These are phyloP conservation scores for Alternaria triticimaculans DNA, from an alignment of 2,329 filamentous ascomycete species.

Conservation along the genomic window DNA sequence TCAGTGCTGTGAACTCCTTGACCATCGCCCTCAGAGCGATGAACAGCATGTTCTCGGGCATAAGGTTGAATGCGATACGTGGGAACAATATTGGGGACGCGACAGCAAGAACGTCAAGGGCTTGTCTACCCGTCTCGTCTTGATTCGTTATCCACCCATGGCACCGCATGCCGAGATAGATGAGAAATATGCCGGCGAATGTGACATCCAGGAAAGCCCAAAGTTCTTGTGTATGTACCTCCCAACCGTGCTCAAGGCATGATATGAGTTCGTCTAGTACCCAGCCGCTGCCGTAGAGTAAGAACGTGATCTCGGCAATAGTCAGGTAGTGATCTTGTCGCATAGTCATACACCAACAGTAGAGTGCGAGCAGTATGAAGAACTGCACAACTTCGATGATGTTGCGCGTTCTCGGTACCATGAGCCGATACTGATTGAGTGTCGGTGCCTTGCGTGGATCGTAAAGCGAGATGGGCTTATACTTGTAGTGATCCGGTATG, in stretches of 20 bases:
- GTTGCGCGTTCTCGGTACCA: constrained; percentile 80
- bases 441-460: constrained; percentile 76
- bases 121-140: constrained; percentile 65
- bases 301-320: constrained; percentile 69
- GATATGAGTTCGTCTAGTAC: constrained; percentile 78
- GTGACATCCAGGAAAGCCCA: constrained; percentile 87
- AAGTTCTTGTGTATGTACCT: constrained; percentile 84
- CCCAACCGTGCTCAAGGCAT: constrained; percentile 77
- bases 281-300: constrained; percentile 79
- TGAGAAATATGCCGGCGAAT: constrained; percentile 74
- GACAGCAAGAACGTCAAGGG: constrained; percentile 79
- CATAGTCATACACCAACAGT: constrained; percentile 74
- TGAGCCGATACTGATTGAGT: constrained; percentile 83
- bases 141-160: constrained; percentile 64
- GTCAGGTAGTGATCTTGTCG: constrained; percentile 66
- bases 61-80: constrained; percentile 79
- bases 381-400: constrained; percentile 79
- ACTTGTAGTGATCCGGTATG: constrained; percentile 84
- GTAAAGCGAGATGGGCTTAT: constrained; percentile 81
- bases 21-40: constrained; percentile 84
- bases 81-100: constrained; percentile 80
- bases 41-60: constrained; percentile 85
- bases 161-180: constrained; percentile 72
- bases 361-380: constrained; percentile 70
- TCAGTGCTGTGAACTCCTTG: constrained; percentile 81